Conservation (phyloP, 371 early-diverging fungal genomes). For the Circinella umbellata region DNA sequence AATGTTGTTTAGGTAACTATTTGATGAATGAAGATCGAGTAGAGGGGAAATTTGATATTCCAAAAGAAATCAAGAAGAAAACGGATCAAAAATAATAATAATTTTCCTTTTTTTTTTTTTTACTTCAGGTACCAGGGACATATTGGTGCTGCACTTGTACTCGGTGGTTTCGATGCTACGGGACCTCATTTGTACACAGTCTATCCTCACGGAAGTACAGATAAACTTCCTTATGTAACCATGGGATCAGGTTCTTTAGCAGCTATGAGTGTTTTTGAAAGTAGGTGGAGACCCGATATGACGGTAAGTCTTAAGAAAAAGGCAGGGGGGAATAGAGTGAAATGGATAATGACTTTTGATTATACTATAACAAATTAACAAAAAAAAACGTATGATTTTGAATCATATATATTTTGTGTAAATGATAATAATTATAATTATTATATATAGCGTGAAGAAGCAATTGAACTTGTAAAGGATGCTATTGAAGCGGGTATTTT, state of each 20-base stretch:
- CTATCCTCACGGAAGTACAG: constrained; percentile 97
- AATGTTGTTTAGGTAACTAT: constrained; percentile 84
- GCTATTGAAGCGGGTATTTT: constrained; percentile 99
- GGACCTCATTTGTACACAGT: constrained; percentile 96
- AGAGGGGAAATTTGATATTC: too few relatives aligned
- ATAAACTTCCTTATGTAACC: constrained; percentile 95
- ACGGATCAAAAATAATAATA: constrained; percentile 1
- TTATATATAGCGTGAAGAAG: constrained; percentile 82
- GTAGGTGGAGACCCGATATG: constrained; percentile 86
- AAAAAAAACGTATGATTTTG: constrained; percentile 1
- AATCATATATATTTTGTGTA: not conserved
- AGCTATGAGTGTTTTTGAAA: constrained; percentile 98
- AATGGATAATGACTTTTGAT: not conserved
- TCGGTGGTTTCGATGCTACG: constrained; percentile 95
- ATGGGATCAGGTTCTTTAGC: constrained; percentile 99
- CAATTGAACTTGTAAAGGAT: constrained; percentile 90
- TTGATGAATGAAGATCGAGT: too few relatives aligned
- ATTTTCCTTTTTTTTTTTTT: not conserved
- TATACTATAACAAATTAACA: not conserved
- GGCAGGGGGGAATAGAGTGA: too few relatives aligned
- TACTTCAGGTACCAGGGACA: constrained; percentile 90
- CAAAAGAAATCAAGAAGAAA: not conserved
- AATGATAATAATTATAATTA: too few relatives aligned
- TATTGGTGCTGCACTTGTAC: constrained; percentile 96
- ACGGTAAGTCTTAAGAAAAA: constrained; percentile 56